Evolutionary conservation across 257 asterid species (phyloP), one percentile per base, ranked within the genome.

Genomic region (Solanum sejunctum): DNA sequence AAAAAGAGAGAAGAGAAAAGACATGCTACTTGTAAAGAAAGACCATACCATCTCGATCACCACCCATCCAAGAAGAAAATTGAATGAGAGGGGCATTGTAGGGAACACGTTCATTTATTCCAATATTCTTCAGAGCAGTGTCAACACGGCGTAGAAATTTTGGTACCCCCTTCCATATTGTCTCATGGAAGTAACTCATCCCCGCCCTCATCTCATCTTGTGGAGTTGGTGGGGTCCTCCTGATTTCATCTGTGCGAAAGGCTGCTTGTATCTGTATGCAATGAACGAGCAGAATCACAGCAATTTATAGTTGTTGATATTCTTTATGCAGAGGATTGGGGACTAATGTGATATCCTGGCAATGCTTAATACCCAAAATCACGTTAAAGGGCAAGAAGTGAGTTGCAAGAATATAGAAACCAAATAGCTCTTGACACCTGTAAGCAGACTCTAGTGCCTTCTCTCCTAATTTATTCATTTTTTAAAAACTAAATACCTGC

Each of bases 191-290:
- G 86, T 95, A 95, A 88, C 99, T 95, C 97, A 94, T 93, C 87
- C 99, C 98, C 17, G 98, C 99, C 91, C 99, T 93, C 97, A 94
- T 95, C 92, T 95, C 98, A 88, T 95, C 99, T 91, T 95, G 99
- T 60, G 99, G 99, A 78, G 99, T 92, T 16, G 99, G 99, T 79
- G 98, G 99, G 67, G 89, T 93, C 87, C 99, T 94, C 89, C 98
- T 88, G 83, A 95, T 95, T 90, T 95, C 99, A 88, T 95, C 99
- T 18, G 99, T 95, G 81, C 98, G 96, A 86, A 95, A 95, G 84
- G 98, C 99, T 85, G 99, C 98, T 96, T 94, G 98, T 85, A 96
- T 94, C 99, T 96, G 87, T 63, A 88, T 43, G 84, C 32, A 71
- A 60, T 17, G 71, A 45, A 71, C 18, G 23, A 55, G 82, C 55